Evolutionary conservation across 2,329 filamentous ascomycete genomes (phyloP).

Genomic region (Clonostachys rosea): DNA sequence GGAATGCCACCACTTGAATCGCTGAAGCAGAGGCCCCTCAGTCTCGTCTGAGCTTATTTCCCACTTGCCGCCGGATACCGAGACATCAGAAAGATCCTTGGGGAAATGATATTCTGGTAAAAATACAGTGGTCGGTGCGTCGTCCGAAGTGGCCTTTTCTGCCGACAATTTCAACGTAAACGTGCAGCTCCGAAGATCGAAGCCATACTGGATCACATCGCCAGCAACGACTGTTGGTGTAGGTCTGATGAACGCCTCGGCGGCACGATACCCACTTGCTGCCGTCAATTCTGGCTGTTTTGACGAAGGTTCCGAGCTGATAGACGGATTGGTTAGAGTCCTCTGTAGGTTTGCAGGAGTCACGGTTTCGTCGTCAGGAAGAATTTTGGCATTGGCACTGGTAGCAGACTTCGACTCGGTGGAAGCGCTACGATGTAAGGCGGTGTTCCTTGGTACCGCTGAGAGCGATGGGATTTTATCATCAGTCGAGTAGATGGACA

Average conservation of each 20-base stretch:
- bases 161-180: conserved; percentile 71
- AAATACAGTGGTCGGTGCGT: conserved; percentile 75
- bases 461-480: conserved; percentile 62
- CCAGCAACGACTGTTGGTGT: conserved; percentile 74
- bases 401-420: conserved; percentile 21
- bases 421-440: conserved; percentile 14
- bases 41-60: conserved; percentile 71
- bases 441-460: conserved; percentile 34
- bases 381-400: conserved; percentile 19
- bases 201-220: conserved; percentile 65
- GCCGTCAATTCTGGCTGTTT: conserved; percentile 54
- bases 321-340: conserved; percentile 63
- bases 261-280: conserved; percentile 75
- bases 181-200: conserved; percentile 74
- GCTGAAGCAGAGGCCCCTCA: conserved; percentile 66
- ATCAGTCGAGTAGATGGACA: conserved; percentile 84
- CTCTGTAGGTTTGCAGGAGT: conserved; percentile 73
- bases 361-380: conserved; percentile 52
- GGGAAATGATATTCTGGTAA: conserved; percentile 93
- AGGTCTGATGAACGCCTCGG: conserved; percentile 88
- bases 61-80: conserved; percentile 86
- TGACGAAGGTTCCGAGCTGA: conserved; percentile 52
- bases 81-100: conserved; percentile 63
- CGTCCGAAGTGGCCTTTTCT: conserved; percentile 50
- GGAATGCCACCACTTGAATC: conserved; percentile 87